Base-by-base conservation (phyloP, 192 early-diverging fungal species). In the Jimgerdemannia flammicorona region DNA sequence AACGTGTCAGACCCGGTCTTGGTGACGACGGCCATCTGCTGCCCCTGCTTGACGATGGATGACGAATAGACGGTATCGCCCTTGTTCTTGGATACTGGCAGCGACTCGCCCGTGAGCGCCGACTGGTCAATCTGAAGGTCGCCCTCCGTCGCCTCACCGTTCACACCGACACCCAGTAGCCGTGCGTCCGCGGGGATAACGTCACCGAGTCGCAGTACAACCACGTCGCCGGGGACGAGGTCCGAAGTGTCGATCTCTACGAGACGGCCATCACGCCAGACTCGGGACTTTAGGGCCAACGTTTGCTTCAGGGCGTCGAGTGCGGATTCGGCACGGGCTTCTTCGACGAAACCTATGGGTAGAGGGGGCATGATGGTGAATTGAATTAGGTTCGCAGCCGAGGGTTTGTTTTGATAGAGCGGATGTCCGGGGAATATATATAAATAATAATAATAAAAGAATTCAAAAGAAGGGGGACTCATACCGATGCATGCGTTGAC, bases 181-280 rank as follows among this genome's bases (percentile, higher is more conserved):
- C 94, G 92, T 44, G 87, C 92, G 49, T 98, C 96, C 20, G 96
- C 96, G 44, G 96, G 96, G 70, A 98, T 85, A 74, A 98, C 96
- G 81, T 98, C 96, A 77, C 96, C 96, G 75, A 96, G 88, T 78
- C 95, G 94, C 59, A 98, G 87, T 4, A 92, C 91, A 75, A 98
- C 93, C 64, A 98, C 78, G 78, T 98, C 84, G 73, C 96, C 96
- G 44, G 96, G 96, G 70, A 98, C 96, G 71, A 98, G 83, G 40
- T 85, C 87, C 74, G 75, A 78, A 3, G 91, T 90, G 77, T 94
- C 91, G 7, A 95, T 78, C 80, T 95, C 94, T 70, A 81, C 73
- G 63, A 93, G 81, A 29, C 29, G 29, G 29, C 90, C 87, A 77
- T 97, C 91, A 73, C 95, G 87, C 87, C 89, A 95, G 73, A 86